Conservation (phyloP, 2,329 filamentous ascomycete species). For the Aspergillus neoniger region DNA sequence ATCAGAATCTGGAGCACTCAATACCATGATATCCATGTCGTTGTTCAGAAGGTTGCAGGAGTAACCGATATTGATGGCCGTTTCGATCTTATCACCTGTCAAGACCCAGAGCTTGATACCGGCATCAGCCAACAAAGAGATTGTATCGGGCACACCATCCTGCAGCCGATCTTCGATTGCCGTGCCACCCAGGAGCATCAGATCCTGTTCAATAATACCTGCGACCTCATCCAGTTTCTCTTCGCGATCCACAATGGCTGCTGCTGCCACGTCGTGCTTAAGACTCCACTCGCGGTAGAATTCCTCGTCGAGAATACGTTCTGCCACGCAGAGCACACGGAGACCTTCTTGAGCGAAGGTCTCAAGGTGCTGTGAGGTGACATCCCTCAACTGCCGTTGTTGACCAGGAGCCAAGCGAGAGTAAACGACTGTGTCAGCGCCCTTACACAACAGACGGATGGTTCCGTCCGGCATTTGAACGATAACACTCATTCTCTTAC, state of each 20-base stretch:
- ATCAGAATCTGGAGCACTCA: constrained; percentile 1
- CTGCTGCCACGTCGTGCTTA: constrained; percentile 8
- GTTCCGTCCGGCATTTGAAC: constrained; percentile 9
- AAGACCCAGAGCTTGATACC: constrained; percentile 98
- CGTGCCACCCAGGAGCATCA: constrained; percentile 1
- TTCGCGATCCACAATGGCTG: constrained; percentile 7
- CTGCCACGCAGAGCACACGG: constrained; percentile 5
- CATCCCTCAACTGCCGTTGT: constrained; percentile 1
- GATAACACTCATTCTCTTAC: constrained; percentile 8
- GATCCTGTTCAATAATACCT: constrained; percentile 2
- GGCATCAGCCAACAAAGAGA: constrained; percentile 55
- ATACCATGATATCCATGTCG: constrained; percentile 36
- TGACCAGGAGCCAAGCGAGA: constrained; percentile 7
- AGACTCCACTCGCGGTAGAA: constrained; percentile 5
- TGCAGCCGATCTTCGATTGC: constrained; percentile 83
- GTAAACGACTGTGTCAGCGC: constrained; percentile 3
- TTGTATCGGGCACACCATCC: constrained; percentile 6
- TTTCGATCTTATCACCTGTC: constrained; percentile 97
- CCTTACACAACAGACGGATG: constrained; percentile 7
- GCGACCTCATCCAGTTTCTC: constrained; percentile 6
- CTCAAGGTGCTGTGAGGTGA: constrained; percentile 1
- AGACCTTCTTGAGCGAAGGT: constrained; percentile 9
- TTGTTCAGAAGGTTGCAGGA: constrained; percentile 49
- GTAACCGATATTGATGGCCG: constrained; percentile 98
- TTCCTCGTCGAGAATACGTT: background rate